A percentile compares a stretch with the other conserved stretches of the same genome.
These are phyloP conservation scores for Suillus plorans DNA, from an alignment of 768 basidiomycete species.

Conservation along the genomic window DNA sequence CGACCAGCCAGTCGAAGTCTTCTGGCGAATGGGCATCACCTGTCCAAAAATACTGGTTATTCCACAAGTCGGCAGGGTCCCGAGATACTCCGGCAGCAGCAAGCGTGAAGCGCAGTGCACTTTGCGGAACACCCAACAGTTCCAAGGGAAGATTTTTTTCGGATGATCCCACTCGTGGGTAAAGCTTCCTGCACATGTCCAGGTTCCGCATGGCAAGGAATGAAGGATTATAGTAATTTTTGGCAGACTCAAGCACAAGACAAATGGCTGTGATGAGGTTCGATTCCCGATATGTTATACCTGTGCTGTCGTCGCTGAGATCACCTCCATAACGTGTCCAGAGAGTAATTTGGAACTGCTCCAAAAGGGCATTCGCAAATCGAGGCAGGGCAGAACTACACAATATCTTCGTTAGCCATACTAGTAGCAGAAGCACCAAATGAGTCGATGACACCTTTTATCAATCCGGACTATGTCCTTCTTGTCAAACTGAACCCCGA, in stretches of 20 bases:
- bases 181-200: neutral
- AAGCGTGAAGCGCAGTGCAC: neutral
- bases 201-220: neutral
- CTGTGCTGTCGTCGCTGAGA: neutral
- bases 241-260: neutral
- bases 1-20: neutral
- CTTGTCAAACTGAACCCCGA: neutral
- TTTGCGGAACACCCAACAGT: neutral
- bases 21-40: neutral
- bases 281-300: neutral
- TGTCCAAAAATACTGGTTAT: neutral
- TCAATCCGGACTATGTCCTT: neutral
- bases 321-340: neutral
- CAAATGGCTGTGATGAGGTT: neutral
- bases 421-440: neutral
- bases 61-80: neutral
- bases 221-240: neutral
- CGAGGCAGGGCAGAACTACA: neutral
- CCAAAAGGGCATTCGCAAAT: neutral
- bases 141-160: neutral
- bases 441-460: neutral
- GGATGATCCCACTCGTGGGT: neutral
- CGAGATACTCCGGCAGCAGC: neutral
- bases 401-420: neutral
- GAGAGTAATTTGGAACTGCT: neutral